Base-by-base conservation (phyloP, 805 yeast genomes). In the Metschnikowia reukaufii region DNA sequence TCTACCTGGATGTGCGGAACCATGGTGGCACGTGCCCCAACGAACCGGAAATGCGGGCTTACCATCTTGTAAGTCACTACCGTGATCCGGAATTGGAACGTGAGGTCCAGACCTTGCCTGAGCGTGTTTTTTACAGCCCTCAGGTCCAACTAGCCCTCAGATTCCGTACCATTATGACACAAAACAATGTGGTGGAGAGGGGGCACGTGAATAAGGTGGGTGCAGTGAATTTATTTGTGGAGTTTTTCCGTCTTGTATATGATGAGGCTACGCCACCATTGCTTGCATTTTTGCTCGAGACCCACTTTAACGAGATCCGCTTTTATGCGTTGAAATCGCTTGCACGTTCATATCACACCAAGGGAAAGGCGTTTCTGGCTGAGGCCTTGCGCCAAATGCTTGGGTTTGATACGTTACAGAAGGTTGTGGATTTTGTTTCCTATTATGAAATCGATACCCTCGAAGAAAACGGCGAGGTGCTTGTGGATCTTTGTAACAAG, bases 1-100 rank as follows among this genome's bases (percentile, higher is more conserved):
- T 90, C 62, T 94, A 94, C 60, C 81, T 81, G 45, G 96, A 87
- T 58, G 83, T 84, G 9, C 72, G 95, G 36, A 79, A 83, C 21
- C 75, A 77, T 48, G 92, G 90, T 1, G 82, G 88, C 0, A 50
- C 49, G 5, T 80, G 87, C 36, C 87, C 90, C 0, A 88, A 89
- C 57, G 98, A 94, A 65, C 87, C 97, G 0, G 99, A 94, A 62
- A 88, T 94, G 60, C 77, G 97, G 56, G 91, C 96, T 0, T 94
- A 91, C 62, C 85, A 89, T 47, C 67, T 94, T 17, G 60, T 94
- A 15, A 81, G 90, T 55, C 92, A 89, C 56, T 67, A 88, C 7
- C 74, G 88, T 55, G 97, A 94, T 62, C 84, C 94, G 0, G 97
- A 90, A 55, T 68, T 88, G 39, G 97, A 88, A 52, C 73, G 90